Percentiles rank a stretch among this genome's conserved stretches.
phyloP scores from a whole-genome alignment of 495 filamentous ascomycete genomes.

The Choiromyces venosus region DNA sequence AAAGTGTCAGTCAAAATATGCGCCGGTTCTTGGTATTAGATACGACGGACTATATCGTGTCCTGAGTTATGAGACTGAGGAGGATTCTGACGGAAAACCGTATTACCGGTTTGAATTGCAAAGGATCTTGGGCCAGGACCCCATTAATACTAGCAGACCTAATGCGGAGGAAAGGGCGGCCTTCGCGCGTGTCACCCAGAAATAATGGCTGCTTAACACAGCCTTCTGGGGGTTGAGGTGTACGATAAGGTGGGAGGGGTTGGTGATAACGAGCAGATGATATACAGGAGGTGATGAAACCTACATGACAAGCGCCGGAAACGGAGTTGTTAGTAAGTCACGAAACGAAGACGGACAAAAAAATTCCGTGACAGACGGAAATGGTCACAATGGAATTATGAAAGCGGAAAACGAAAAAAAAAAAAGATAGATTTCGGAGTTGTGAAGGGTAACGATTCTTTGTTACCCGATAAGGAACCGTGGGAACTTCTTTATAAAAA shows the following conservation, averaged over 20 bases:
- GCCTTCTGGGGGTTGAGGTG: background rate
- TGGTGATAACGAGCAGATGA: no score
- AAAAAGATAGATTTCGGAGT: no score
- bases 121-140: conserved; percentile 40
- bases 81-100: conserved; percentile 37
- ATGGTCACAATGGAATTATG: no score
- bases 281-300: no score
- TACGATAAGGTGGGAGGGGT: background rate
- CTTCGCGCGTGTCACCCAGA: conserved; percentile 19
- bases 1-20: conserved; percentile 17
- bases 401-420: no score
- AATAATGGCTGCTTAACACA: background rate
- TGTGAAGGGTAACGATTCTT: no score
- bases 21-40: conserved; percentile 47
- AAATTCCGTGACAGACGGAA: no score
- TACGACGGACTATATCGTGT: conserved; percentile 55
- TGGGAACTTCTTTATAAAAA: no score
- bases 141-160: conserved; percentile 30
- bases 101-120: conserved; percentile 48
- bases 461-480: no score
- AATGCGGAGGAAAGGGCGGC: conserved; percentile 13
- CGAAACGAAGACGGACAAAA: no score
- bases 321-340: no score
- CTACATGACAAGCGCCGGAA: background rate
- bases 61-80: conserved; percentile 24